Evolutionary conservation across 768 basidiomycete species (phyloP).

Genomic region (Tricholoma flavovirens): DNA sequence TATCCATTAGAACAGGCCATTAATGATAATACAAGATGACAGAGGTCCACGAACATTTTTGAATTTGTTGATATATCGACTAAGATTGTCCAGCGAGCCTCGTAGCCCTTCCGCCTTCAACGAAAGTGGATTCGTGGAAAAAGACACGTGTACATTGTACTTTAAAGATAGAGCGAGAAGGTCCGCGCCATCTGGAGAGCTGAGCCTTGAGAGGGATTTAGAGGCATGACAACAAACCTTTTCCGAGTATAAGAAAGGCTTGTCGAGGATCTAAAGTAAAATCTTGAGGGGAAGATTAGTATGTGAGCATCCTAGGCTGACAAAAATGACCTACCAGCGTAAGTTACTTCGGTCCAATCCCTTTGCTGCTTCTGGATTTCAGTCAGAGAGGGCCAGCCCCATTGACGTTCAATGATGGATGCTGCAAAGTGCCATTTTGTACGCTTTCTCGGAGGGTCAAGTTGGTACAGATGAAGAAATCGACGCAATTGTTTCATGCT

Average conservation of each 20-base stretch:
- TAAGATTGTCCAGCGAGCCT: slow-evolving; percentile 43
- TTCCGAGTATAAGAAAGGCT: slow-evolving; percentile 68
- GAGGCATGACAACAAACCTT: slow-evolving; percentile 36
- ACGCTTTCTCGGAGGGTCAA: slow-evolving; percentile 27
- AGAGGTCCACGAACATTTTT: slow-evolving; percentile 37
- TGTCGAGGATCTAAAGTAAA: slow-evolving; percentile 53
- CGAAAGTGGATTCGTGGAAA: slow-evolving; percentile 49
- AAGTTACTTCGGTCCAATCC: slow-evolving; percentile 43
- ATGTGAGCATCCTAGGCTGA: not conserved
- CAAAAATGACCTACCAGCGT: slow-evolving; percentile 35
- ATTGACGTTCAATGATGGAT: slow-evolving; percentile 56
- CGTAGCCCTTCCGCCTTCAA: slow-evolving; percentile 55
- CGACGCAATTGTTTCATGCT: slow-evolving; percentile 52
- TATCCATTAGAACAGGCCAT: slow-evolving; percentile 16
- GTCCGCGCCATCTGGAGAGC: slow-evolving; percentile 53
- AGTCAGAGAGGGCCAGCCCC: slow-evolving; percentile 63
- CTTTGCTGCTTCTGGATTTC: slow-evolving; percentile 44
- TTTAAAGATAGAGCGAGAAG: slow-evolving; percentile 52
- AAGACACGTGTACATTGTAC: slow-evolving; percentile 58
- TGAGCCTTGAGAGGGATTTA: slow-evolving; percentile 3
- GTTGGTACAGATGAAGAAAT: slow-evolving; percentile 45
- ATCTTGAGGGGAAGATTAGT: slow-evolving; percentile 28
- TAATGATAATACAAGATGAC: not conserved
- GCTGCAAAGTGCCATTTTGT: slow-evolving; percentile 39
- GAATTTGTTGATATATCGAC: slow-evolving; percentile 40